phyloP scores from a whole-genome alignment of 768 basidiomycete species.

The Boletus reticulatus region DNA sequence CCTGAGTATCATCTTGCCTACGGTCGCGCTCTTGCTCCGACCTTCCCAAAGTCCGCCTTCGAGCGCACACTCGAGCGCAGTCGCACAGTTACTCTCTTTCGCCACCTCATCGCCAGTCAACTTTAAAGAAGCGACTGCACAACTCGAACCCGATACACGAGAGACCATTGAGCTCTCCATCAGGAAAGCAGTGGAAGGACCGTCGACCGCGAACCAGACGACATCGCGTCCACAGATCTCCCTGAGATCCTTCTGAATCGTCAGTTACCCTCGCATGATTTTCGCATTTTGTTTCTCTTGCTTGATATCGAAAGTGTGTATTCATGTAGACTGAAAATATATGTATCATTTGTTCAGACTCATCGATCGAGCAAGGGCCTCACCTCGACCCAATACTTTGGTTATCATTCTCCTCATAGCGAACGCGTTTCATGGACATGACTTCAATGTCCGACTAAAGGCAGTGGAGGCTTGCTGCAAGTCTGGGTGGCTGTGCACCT shows the following conservation, averaged over 20 bases:
- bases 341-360: neutral
- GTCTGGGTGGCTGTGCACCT: too few species aligned
- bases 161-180: slow-evolving; percentile 75
- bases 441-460: too few species aligned
- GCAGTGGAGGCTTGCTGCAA: too few species aligned
- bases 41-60: slow-evolving; percentile 42
- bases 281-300: neutral
- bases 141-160: slow-evolving; percentile 54
- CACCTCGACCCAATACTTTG: too few species aligned
- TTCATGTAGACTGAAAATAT: neutral
- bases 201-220: slow-evolving; percentile 33
- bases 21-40: slow-evolving; percentile 67
- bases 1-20: slow-evolving; percentile 73
- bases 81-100: slow-evolving; percentile 66
- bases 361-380: neutral
- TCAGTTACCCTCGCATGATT: neutral
- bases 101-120: slow-evolving; percentile 68
- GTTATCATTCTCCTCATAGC: too few species aligned
- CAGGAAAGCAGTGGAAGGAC: slow-evolving; percentile 65
- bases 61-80: slow-evolving; percentile 53
- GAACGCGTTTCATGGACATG: too few species aligned
- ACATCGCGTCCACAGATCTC: slow-evolving; percentile 75
- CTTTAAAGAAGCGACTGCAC: slow-evolving; percentile 83
- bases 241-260: slow-evolving; percentile 58
- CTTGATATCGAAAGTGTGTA: slow-evolving; percentile 2